These are phyloP conservation scores for Dothideomycetidae sp. DNA, from an alignment of 2,329 filamentous ascomycete species.

Conservation along the genomic window DNA sequence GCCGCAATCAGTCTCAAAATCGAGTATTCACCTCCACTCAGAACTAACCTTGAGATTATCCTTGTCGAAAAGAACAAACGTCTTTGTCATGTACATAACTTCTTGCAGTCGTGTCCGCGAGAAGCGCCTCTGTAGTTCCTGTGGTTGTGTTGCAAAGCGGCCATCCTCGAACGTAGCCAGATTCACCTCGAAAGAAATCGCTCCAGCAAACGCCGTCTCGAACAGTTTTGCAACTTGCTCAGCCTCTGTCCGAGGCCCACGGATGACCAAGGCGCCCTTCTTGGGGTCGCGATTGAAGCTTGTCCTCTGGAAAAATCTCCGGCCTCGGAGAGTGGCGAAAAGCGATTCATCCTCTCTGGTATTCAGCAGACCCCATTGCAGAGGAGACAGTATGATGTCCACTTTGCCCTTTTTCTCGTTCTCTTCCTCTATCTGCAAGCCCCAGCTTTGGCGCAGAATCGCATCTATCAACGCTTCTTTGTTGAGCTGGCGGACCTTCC, in stretches of 20 bases:
- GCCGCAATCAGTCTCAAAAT: neutral
- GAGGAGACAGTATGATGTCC: slow-evolving; percentile 8
- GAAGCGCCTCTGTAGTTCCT: neutral
- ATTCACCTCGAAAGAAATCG: neutral
- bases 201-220: slow-evolving; percentile 6
- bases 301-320: slow-evolving; percentile 9
- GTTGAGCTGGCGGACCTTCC: neutral
- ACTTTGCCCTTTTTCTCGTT: slow-evolving; percentile 6
- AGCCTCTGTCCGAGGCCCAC: slow-evolving; percentile 10
- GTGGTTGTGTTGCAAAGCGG: neutral
- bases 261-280: slow-evolving; percentile 8
- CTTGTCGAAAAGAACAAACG: slow-evolving; percentile 1
- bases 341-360: slow-evolving; percentile 7
- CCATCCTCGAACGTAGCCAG: slow-evolving; percentile 3
- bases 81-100: slow-evolving; percentile 8
- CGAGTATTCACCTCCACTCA: neutral
- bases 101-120: neutral
- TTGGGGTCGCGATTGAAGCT: slow-evolving; percentile 7
- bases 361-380: slow-evolving; percentile 10
- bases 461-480: slow-evolving; percentile 2
- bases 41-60: neutral
- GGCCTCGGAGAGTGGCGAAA: slow-evolving; percentile 3
- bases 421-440: slow-evolving; percentile 9
- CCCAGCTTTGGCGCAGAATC: slow-evolving; percentile 10
- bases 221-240: slow-evolving; percentile 8